These are phyloP conservation scores for Posidonia australis DNA, from an alignment of 106 monocot genomes.

Conservation along the genomic window DNA sequence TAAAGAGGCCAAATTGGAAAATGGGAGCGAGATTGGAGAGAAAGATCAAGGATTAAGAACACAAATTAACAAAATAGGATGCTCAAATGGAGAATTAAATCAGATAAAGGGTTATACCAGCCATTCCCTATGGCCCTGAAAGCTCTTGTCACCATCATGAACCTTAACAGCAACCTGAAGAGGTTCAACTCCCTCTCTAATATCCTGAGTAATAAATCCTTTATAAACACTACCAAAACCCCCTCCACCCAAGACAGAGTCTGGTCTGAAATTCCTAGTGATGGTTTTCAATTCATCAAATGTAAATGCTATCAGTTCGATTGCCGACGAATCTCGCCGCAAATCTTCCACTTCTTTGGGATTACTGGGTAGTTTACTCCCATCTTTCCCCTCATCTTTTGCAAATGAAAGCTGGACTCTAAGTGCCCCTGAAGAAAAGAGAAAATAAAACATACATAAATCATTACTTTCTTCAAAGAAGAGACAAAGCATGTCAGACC, in stretches of 20 bases:
- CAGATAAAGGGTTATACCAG: slow-evolving; percentile 29
- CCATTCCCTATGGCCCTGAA: slow-evolving; percentile 83
- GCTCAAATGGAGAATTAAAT: neutral
- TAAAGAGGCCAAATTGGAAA: neutral
- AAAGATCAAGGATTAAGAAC: neutral
- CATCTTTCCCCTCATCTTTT: slow-evolving; percentile 16
- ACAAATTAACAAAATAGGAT: neutral
- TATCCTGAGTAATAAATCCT: slow-evolving; percentile 40
- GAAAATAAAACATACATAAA: neutral
- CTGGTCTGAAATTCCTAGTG: slow-evolving; percentile 56
- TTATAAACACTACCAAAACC: slow-evolving; percentile 77
- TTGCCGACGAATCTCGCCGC: slow-evolving; percentile 26
- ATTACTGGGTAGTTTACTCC: slow-evolving; percentile 41
- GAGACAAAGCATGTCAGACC: too few species aligned
- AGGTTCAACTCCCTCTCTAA: slow-evolving; percentile 36
- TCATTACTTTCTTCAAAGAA: too few species aligned
- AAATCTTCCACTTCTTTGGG: slow-evolving; percentile 58
- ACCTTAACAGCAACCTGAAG: slow-evolving; percentile 72
- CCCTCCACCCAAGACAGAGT: slow-evolving; percentile 49
- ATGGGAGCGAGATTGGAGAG: neutral
- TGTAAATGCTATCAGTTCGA: slow-evolving; percentile 50
- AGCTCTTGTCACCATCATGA: slow-evolving; percentile 63
- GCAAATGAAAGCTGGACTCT: slow-evolving; percentile 16
- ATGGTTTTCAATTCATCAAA: slow-evolving; percentile 48
- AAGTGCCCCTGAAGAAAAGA: slow-evolving; percentile 20